phyloP scores from a whole-genome alignment of 1,139 yeast genomes.

The Hansenula sp. region DNA sequence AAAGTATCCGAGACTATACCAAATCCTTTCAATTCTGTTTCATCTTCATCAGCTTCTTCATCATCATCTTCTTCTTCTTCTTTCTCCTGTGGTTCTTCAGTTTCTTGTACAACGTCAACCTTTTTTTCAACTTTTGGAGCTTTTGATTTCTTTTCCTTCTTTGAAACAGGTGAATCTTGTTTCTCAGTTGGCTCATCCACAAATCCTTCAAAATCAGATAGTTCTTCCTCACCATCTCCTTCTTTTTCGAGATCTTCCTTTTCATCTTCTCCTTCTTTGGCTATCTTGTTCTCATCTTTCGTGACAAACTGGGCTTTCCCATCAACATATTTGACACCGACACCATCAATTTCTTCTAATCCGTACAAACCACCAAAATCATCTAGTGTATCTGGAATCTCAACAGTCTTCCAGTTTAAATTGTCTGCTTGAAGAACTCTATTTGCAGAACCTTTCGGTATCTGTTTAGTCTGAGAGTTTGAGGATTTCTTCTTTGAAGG shows the following conservation, averaged over 20 bases:
- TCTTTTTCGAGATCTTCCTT: conserved; percentile 14
- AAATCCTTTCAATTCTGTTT: conserved; percentile 21
- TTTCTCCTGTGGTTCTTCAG: conserved; percentile 5
- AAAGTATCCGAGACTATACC: conserved; percentile 13
- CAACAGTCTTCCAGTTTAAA: conserved; percentile 75
- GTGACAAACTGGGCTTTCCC: conserved; percentile 65
- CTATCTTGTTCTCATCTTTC: conserved; percentile 31
- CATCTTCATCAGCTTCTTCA: conserved; percentile 11
- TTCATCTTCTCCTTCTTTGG: conserved; percentile 9
- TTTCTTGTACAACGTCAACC: no score
- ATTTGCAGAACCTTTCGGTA: conserved; percentile 16
- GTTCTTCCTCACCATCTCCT: conserved; percentile 21
- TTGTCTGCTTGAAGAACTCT: conserved; percentile 46
- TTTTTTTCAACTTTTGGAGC: conserved; percentile 1
- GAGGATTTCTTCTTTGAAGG: conserved; percentile 3
- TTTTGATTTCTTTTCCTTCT: conserved; percentile 24
- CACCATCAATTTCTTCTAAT: conserved; percentile 91
- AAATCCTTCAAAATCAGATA: no score
- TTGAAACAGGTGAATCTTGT: no score
- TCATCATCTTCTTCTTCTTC: conserved; percentile 13
- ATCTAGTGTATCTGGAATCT: conserved; percentile 77
- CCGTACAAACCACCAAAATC: conserved; percentile 92
- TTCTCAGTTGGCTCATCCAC: no score
- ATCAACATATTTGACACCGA: conserved; percentile 63
- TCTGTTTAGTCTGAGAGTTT: neutral